Conservation (phyloP, 192 early-diverging fungal species). For the Globomyces pollinis-pini region DNA sequence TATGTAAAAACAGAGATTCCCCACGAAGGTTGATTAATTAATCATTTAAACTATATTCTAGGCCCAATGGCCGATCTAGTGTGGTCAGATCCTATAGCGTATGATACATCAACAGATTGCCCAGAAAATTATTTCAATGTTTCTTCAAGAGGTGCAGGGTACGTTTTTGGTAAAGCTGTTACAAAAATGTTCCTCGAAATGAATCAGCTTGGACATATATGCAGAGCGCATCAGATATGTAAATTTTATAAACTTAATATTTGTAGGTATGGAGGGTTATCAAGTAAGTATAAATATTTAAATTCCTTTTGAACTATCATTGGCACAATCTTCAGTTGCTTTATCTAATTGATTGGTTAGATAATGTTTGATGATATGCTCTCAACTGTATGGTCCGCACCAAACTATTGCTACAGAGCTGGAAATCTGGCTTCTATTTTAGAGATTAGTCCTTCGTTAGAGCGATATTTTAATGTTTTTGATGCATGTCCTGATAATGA, state of each 20-base stretch:
- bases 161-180: conserved; percentile 74
- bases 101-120: too few species aligned
- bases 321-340: not conserved
- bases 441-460: conserved; percentile 64
- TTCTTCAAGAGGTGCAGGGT: conserved; percentile 82
- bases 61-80: conserved; percentile 89
- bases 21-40: too few species aligned
- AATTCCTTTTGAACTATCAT: not conserved
- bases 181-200: conserved; percentile 70
- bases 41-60: not conserved
- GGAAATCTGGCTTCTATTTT: conserved; percentile 80
- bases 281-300: conserved; percentile 24
- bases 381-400: conserved; percentile 81
- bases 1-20: too few species aligned
- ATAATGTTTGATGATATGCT: conserved; percentile 79
- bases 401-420: conserved; percentile 76
- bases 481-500: conserved; percentile 77
- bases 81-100: conserved; percentile 70
- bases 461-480: conserved; percentile 79
- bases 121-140: conserved; percentile 61
- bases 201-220: conserved; percentile 72
- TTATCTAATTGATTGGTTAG: conserved; percentile 24
- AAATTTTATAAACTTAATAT: too few species aligned
- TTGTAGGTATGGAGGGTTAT: conserved; percentile 80
- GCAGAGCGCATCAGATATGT: conserved; percentile 84